Evolutionary conservation across 2,329 filamentous ascomycete genomes (phyloP), one percentile per base, ranked within the genome.

Genomic region (Arthrocladium fulminans): DNA sequence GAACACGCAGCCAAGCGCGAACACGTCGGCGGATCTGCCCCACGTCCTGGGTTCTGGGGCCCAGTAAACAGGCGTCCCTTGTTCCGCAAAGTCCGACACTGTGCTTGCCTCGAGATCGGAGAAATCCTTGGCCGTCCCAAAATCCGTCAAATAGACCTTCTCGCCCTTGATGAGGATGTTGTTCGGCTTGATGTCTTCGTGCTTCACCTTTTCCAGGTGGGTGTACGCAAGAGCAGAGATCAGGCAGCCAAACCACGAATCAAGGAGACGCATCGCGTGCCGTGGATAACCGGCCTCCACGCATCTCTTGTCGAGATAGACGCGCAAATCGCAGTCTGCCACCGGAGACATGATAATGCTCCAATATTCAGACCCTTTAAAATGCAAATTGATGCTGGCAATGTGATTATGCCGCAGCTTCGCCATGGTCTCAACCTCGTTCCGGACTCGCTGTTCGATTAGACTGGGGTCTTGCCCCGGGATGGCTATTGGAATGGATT

Each of bases 341-440:
- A 59, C 51, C 10, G 51, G 20, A 48, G 61, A 49, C 61, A 63
- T 60, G 25, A 67, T 45, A 1, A 67, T 48, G 4, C 59, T 62
- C 13, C 65, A 51, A 27, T 55, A 59, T 4, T 54, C 47, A 2
- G 54, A 48, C 25, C 66, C 64, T 1, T 63, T 65, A 39, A 63
- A 66, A 43, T 60, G 63, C 12, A 61, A 58, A 19, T 64, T 54
- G 37, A 60, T 56, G 37, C 59, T 48, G 13, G 63, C 60, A 2
- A 63, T 46, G 46, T 65, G 61, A 5, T 38, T 51, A 48, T 66
- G 63, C 10, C 48, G 57, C 8, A 65, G 39, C 6, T 51, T 50
- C 35, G 63, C 63, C 13, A 65, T 45, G 4, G 59, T 55, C 17
- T 58, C 27, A 15, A 64, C 49, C 41, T 65, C 63, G 5, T 49